These are phyloP conservation scores for Peniophora sp. DNA, from an alignment of 1,284 basidiomycete species.

Conservation along the genomic window DNA sequence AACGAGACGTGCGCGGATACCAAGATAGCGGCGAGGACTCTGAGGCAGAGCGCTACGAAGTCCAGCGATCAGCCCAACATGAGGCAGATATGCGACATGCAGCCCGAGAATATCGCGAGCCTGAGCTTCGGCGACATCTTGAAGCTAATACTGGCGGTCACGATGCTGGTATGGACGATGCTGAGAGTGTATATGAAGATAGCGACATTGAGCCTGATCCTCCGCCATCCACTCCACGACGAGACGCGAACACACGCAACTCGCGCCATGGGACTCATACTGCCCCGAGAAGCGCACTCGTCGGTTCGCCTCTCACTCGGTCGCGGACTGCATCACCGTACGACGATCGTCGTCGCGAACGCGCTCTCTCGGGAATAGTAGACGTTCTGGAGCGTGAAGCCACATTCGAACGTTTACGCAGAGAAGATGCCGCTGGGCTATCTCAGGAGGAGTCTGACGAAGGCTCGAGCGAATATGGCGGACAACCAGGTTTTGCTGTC, in stretches of 20 bases:
- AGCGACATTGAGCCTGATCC: background rate
- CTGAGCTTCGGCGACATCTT: no score
- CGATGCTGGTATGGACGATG: no score
- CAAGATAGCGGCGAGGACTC: no score
- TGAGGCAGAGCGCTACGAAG: no score
- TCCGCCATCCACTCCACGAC: background rate
- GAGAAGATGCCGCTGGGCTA: slow-evolving; percentile 6
- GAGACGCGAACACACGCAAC: background rate
- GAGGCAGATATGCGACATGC: no score
- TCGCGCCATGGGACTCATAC: background rate
- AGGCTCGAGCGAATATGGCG: slow-evolving; percentile 18
- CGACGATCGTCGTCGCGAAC: slow-evolving; percentile 6
- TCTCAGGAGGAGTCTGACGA: slow-evolving; percentile 14
- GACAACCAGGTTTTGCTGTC: slow-evolving; percentile 28
- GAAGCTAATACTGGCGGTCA: no score
- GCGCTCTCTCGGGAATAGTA: slow-evolving; percentile 36
- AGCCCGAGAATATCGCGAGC: no score
- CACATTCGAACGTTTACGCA: background rate
- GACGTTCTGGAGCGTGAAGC: slow-evolving; percentile 19
- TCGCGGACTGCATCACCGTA: background rate
- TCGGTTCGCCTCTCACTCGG: background rate
- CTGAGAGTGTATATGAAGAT: background rate
- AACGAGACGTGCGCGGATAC: no score
- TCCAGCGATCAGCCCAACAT: no score
- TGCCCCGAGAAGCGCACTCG: background rate